These are phyloP conservation scores for Phytophthora uliginosa DNA, from an alignment of 352 stramenopile genomes.

Conservation along the genomic window DNA sequence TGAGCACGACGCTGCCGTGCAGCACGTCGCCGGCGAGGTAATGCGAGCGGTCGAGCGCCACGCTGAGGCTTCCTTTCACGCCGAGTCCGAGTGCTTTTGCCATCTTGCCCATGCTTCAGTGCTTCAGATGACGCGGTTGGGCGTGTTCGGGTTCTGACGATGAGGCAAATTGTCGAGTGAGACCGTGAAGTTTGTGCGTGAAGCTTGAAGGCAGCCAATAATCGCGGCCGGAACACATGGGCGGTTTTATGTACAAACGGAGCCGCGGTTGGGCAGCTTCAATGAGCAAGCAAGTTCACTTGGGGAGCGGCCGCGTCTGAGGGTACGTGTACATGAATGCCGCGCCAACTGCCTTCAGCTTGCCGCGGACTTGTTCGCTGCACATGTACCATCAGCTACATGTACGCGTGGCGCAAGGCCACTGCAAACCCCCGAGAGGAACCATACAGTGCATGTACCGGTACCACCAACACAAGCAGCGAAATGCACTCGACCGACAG, in stretches of 20 bases:
- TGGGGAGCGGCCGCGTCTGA: neutral
- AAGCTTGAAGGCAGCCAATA: slow-evolving; percentile 7
- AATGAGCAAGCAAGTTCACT: slow-evolving; percentile 6
- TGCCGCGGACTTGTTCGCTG: no score
- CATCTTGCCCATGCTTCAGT: slow-evolving; percentile 36
- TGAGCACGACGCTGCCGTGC: slow-evolving; percentile 37
- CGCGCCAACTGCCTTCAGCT: no score
- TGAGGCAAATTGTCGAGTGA: slow-evolving; percentile 44
- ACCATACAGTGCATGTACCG: no score
- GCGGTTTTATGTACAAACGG: slow-evolving; percentile 5
- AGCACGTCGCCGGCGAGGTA: slow-evolving; percentile 42
- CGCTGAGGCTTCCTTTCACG: slow-evolving; percentile 39
- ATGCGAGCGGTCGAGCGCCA: slow-evolving; percentile 33
- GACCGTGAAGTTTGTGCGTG: neutral
- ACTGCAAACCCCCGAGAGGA: no score
- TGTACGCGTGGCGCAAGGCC: neutral
- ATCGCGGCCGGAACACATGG: slow-evolving; percentile 14
- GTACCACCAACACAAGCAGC: neutral
- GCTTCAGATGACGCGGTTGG: neutral
- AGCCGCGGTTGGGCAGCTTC: neutral
- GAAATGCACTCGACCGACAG: neutral
- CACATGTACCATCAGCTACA: no score
- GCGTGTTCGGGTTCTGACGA: no score
- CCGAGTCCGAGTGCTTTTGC: slow-evolving; percentile 38
- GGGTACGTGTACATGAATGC: neutral